phyloP scores from a whole-genome alignment of 164 flowering plant species.

The Sedum album region DNA sequence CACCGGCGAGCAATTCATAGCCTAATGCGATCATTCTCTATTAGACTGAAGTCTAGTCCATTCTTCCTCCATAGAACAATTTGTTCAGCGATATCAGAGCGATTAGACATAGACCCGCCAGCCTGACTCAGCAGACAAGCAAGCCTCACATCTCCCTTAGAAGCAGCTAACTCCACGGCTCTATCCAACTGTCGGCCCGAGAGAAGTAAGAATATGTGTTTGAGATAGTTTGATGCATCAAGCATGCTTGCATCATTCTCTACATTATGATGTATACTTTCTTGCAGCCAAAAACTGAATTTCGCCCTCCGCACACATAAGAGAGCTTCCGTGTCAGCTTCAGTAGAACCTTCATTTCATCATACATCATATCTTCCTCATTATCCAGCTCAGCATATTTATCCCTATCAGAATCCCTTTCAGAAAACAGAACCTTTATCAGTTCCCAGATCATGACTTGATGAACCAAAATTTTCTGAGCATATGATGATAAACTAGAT shows the following conservation, averaged over 20 bases:
- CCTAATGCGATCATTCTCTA: conserved; percentile 70
- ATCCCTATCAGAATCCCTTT: conserved; percentile 31
- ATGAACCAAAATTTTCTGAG: conserved; percentile 60
- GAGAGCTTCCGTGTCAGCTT: conserved; percentile 66
- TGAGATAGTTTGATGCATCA: conserved; percentile 51
- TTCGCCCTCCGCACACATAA: conserved; percentile 82
- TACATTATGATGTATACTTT: conserved; percentile 80
- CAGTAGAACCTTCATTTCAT: conserved; percentile 45
- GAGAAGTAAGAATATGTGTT: conserved; percentile 60
- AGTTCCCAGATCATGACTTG: conserved; percentile 92
- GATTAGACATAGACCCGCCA: conserved; percentile 73
- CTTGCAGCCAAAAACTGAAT: conserved; percentile 93
- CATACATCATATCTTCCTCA: conserved; percentile 81
- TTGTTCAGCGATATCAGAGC: conserved; percentile 66
- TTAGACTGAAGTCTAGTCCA: conserved; percentile 78
- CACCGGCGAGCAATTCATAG: conserved; percentile 82
- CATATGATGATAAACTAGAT: conserved; percentile 46
- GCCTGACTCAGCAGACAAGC: conserved; percentile 92
- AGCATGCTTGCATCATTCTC: conserved; percentile 72
- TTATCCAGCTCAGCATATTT: conserved; percentile 40
- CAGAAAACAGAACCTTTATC: conserved; percentile 87
- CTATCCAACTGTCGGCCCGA: conserved; percentile 81
- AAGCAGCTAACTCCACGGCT: conserved; percentile 79
- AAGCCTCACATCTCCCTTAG: conserved; percentile 84
- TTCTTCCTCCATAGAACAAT: conserved; percentile 74